Conservation (phyloP, 2,329 filamentous ascomycete genomes). For the Sporothrix variecibatus region DNA sequence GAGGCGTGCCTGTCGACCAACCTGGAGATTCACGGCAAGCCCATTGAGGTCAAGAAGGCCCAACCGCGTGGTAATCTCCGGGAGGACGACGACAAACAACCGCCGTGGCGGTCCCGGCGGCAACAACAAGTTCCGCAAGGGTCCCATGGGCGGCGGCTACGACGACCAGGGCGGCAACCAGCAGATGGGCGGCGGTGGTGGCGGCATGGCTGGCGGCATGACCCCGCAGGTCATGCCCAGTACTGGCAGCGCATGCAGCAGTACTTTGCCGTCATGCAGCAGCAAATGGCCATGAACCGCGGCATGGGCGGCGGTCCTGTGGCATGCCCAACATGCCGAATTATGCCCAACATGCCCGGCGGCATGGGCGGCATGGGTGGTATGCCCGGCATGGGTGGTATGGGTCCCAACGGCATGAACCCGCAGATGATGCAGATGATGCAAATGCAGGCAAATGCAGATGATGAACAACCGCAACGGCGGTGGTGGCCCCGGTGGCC, state of each 20-base stretch:
- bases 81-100: conserved; percentile 78
- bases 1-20: conserved; percentile 84
- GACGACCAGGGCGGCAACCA: conserved; percentile 39
- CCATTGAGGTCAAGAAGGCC: conserved; percentile 97
- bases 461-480: conserved; percentile 42
- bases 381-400: conserved; percentile 26
- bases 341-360: conserved; percentile 55
- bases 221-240: conserved; percentile 95
- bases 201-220: conserved; percentile 63
- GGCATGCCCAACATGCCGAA: conserved; percentile 56
- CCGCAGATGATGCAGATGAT: conserved; percentile 78
- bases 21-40: conserved; percentile 90
- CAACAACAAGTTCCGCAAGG: conserved; percentile 60
- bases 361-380: conserved; percentile 46
- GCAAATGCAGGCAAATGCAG: conserved; percentile 65
- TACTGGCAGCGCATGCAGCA: conserved; percentile 99
- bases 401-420: conserved; percentile 54
- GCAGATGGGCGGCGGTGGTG: conserved; percentile 41
- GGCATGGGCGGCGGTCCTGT: conserved; percentile 56
- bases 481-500: conserved; percentile 30
- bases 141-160: conserved; percentile 41
- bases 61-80: conserved; percentile 93
- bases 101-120: conserved; percentile 51
- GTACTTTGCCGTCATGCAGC: conserved; percentile 93
- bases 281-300: conserved; percentile 84